These are phyloP conservation scores for Xylaria sp. DNA, from an alignment of 2,329 filamentous ascomycete genomes.

Conservation along the genomic window DNA sequence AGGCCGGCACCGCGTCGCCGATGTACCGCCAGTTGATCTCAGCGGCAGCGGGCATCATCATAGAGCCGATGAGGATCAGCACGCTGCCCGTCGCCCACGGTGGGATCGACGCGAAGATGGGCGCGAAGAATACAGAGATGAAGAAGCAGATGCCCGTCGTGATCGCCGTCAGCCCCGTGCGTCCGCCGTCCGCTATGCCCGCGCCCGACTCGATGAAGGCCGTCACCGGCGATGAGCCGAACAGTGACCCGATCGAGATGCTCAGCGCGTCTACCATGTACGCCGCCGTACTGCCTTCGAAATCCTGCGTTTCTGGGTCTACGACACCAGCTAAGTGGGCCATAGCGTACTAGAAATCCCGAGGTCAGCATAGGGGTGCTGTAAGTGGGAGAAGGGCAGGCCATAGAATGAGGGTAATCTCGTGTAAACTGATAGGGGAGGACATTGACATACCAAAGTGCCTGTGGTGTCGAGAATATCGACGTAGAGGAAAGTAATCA, in stretches of 20 bases:
- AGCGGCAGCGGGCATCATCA: constrained; percentile 81
- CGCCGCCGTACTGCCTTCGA: constrained; percentile 84
- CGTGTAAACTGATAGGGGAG: not conserved
- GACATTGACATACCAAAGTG: constrained; percentile 61
- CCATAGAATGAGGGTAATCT: not conserved
- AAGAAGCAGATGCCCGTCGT: constrained; percentile 84
- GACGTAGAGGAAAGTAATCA: constrained; percentile 90
- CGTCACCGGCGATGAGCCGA: constrained; percentile 83
- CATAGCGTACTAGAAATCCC: constrained; percentile 73
- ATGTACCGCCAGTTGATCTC: constrained; percentile 92
- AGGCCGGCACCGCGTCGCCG: constrained; percentile 85
- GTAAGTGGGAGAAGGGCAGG: not conserved
- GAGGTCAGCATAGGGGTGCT: constrained; percentile 9
- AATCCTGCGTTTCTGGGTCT: constrained; percentile 85
- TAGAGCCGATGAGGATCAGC: constrained; percentile 85
- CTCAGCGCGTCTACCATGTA: constrained; percentile 83
- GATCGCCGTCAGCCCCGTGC: constrained; percentile 85
- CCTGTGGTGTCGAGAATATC: constrained; percentile 90
- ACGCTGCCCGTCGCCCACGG: constrained; percentile 91
- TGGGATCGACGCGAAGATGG: constrained; percentile 89
- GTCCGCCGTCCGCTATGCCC: constrained; percentile 87
- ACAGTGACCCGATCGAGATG: constrained; percentile 81
- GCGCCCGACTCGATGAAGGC: constrained; percentile 91
- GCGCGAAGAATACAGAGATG: constrained; percentile 87
- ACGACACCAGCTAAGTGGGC: constrained; percentile 83